These are phyloP conservation scores for Zarea fungicola DNA, from an alignment of 2,329 filamentous ascomycete species.

Conservation along the genomic window DNA sequence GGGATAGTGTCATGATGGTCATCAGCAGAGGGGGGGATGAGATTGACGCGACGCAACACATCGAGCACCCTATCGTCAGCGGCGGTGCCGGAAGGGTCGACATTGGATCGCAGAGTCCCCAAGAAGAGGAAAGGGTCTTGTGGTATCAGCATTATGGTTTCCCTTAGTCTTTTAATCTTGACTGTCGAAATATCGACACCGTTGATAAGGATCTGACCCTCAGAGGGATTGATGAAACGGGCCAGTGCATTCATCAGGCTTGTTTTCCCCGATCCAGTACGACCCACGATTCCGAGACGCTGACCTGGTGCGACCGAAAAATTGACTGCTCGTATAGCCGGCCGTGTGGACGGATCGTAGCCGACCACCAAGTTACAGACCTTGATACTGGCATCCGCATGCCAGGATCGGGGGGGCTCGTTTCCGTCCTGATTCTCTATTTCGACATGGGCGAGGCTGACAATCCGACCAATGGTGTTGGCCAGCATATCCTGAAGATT, in stretches of 20 bases:
- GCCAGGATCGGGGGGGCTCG: not conserved
- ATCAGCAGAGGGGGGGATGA: not conserved
- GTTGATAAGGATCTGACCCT: slow-evolving; percentile 9
- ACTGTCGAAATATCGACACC: not conserved
- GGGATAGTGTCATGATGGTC: not conserved
- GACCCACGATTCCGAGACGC: slow-evolving; percentile 13
- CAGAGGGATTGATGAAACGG: not conserved
- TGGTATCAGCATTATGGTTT: slow-evolving; percentile 4
- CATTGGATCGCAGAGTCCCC: slow-evolving; percentile 5
- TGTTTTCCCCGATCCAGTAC: slow-evolving; percentile 13
- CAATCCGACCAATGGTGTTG: slow-evolving; percentile 1
- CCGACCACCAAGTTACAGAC: slow-evolving; percentile 2
- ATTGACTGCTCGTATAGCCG: not conserved
- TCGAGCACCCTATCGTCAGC: not conserved
- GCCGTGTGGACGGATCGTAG: not conserved
- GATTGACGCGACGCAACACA: slow-evolving; percentile 1
- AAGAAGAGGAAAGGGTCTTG: slow-evolving; percentile 14
- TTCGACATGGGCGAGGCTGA: slow-evolving; percentile 2
- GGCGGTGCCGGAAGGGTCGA: not conserved
- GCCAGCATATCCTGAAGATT: not conserved
- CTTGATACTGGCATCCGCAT: not conserved
- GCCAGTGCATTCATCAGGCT: slow-evolving; percentile 9
- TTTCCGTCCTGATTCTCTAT: slow-evolving; percentile 6
- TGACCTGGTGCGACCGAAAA: not conserved
- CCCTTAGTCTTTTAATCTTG: not conserved